A percentile compares a stretch with the other conserved stretches of the same genome.
Evolutionary conservation across 371 early-diverging fungal species (phyloP).

Genomic region (Lichtheimia ramosa): DNA sequence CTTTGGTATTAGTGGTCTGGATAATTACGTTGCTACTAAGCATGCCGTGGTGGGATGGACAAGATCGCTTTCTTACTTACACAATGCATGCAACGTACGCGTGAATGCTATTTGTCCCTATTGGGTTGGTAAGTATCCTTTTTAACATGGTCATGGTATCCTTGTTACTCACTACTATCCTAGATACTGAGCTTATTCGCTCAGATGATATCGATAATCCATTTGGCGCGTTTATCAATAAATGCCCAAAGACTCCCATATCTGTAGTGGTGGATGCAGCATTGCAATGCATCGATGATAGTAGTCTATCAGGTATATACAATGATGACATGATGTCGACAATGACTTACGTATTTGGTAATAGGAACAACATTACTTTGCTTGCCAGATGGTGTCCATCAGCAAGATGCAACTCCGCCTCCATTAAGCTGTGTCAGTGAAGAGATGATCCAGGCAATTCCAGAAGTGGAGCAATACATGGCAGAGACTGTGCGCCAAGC

Average conservation of each 20-base stretch:
- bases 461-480: too few species aligned
- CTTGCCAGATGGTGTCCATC: background rate
- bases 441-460: too few species aligned
- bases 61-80: conserved; percentile 13
- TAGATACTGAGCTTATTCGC: too few species aligned
- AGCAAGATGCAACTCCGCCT: too few species aligned
- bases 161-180: too few species aligned
- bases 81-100: conserved; percentile 17
- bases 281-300: background rate
- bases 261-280: background rate
- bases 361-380: background rate
- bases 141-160: background rate
- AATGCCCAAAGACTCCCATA: background rate
- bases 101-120: conserved; percentile 13
- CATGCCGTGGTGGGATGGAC: conserved; percentile 30
- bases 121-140: background rate
- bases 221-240: background rate
- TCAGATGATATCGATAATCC: too few species aligned
- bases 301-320: background rate
- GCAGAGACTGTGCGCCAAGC: too few species aligned
- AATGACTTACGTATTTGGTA: background rate
- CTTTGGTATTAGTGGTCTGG: background rate
- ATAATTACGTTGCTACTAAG: conserved; percentile 11
- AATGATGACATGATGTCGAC: background rate
- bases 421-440: too few species aligned